Evolutionary conservation across 192 early-diverging fungal genomes (phyloP).

Genomic region (Backusella luteola): DNA sequence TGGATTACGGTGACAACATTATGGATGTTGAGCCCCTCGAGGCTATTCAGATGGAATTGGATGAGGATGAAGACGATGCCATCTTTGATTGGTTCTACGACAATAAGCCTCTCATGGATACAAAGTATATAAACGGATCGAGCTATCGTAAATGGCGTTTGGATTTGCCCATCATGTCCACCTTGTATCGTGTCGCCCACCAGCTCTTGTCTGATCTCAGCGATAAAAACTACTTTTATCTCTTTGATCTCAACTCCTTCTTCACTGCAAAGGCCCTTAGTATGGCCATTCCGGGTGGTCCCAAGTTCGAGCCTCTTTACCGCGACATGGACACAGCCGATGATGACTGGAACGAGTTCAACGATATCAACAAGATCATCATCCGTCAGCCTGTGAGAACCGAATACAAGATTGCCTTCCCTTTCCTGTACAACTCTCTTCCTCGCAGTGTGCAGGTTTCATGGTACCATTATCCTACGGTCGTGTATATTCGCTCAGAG

Average conservation of each 20-base stretch:
- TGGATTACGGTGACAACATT: constrained; percentile 99
- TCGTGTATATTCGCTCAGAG: constrained; percentile 85
- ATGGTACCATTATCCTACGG: constrained; percentile 91
- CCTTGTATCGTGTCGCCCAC: constrained; percentile 85
- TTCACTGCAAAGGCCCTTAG: constrained; percentile 98
- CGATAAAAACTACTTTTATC: constrained; percentile 97
- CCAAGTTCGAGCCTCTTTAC: constrained; percentile 96
- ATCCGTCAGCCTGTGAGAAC: constrained; percentile 98
- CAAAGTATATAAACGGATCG: constrained; percentile 83
- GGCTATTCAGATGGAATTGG: constrained; percentile 98
- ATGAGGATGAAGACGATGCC: constrained; percentile 89
- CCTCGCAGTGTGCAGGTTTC: constrained; percentile 90
- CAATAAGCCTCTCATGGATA: constrained; percentile 80
- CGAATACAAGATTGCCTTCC: constrained; percentile 99
- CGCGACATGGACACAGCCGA: constrained; percentile 95
- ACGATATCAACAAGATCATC: constrained; percentile 99
- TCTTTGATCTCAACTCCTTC: constrained; percentile 94
- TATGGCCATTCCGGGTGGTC: constrained; percentile 97
- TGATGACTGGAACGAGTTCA: constrained; percentile 99
- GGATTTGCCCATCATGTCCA: constrained; percentile 93
- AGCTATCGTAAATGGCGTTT: constrained; percentile 90
- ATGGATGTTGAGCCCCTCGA: constrained; percentile 97
- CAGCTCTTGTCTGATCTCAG: constrained; percentile 92
- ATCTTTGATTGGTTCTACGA: constrained; percentile 98
- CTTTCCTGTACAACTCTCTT: constrained; percentile 96